A percentile compares a stretch with the other conserved stretches of the same genome.
Conservation (phyloP, 768 basidiomycete species). For the Auriscalpium vulgare region DNA sequence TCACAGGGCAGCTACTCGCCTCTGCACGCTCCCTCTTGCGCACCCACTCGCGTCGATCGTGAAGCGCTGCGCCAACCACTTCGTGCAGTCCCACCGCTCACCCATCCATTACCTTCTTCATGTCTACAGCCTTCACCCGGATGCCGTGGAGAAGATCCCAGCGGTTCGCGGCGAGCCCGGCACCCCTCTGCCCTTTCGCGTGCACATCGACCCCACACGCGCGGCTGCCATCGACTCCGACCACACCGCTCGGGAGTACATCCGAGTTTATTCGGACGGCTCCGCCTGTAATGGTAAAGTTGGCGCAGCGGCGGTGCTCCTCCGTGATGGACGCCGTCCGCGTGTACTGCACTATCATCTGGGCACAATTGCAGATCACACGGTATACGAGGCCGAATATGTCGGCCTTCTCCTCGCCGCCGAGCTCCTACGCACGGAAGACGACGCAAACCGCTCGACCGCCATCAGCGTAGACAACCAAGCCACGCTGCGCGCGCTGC, state of each 20-base stretch:
- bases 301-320: constrained; percentile 12
- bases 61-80: neutral
- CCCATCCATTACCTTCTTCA: constrained; percentile 12
- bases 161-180: neutral
- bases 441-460: neutral
- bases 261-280: constrained; percentile 15
- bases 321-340: neutral
- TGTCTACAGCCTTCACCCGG: neutral
- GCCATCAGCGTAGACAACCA: constrained; percentile 5
- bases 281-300: constrained; percentile 12
- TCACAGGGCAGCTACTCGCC: constrained; percentile 1
- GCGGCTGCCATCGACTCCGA: neutral
- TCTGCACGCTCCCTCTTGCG: constrained; percentile 3
- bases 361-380: constrained; percentile 11
- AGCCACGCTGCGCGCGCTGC: neutral
- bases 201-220: neutral
- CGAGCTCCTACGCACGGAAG: constrained; percentile 18
- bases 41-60: constrained; percentile 3
- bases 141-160: constrained; percentile 5
- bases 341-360: neutral
- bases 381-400: constrained; percentile 24
- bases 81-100: neutral
- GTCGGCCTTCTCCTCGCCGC: constrained; percentile 22
- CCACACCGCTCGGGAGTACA: neutral
- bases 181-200: neutral